Percentiles rank a stretch among this genome's conserved stretches.
Evolutionary conservation across 2,329 filamentous ascomycete genomes (phyloP).

Genomic region (Thelonectria rubi): DNA sequence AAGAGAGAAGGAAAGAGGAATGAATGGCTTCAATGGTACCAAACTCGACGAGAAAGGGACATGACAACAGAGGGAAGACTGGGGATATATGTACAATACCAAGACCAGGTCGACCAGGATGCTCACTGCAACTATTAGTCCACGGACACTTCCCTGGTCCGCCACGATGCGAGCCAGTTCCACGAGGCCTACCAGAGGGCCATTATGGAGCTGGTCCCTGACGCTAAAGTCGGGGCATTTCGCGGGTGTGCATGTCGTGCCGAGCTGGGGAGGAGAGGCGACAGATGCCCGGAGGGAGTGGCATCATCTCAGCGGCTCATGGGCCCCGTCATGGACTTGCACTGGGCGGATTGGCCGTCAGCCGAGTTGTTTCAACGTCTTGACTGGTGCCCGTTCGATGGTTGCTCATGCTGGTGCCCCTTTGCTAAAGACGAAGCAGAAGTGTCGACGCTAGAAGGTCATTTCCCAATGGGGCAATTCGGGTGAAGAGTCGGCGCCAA

Average conservation of each 20-base stretch:
- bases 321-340: no score
- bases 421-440: not conserved
- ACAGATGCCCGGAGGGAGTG: no score
- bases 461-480: conserved; percentile 17
- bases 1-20: conserved; percentile 8
- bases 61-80: not conserved
- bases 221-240: not conserved
- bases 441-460: conserved; percentile 1
- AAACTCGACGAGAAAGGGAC: not conserved
- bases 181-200: not conserved
- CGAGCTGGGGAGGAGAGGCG: not conserved
- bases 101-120: not conserved
- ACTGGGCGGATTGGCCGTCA: no score
- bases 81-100: conserved; percentile 19
- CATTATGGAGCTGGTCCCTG: not conserved
- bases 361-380: no score
- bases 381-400: not conserved
- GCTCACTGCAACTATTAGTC: not conserved
- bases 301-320: no score
- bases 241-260: no score
- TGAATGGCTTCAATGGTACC: conserved; percentile 5
- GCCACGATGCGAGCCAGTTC: not conserved
- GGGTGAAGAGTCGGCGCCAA: not conserved
- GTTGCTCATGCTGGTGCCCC: not conserved
- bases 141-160: no score